Evolutionary conservation across 2,329 filamentous ascomycete genomes (phyloP), one percentile per base, ranked within the genome.

Genomic region (Fusarium floridanum): DNA sequence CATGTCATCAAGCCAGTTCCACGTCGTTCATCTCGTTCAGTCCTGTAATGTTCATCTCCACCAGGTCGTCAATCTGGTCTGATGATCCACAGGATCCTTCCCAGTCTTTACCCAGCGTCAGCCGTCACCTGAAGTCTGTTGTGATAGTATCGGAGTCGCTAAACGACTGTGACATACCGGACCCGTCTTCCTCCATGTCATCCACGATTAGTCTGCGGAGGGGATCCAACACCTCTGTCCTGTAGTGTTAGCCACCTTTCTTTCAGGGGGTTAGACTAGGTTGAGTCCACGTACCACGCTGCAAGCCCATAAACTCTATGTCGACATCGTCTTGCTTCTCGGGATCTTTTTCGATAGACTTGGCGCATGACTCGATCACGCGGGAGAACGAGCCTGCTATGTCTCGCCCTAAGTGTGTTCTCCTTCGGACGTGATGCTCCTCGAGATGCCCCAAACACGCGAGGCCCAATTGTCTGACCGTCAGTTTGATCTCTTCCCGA

Each of bases 121-220:
- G 71, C 71, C 71, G 63, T 78, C 70, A 77, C 67, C 65, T 64
- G 65, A 76, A 72, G 68, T 79, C 74, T 78, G 70, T 67, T 70
- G 65, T 79, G 41, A 72, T 76, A 71, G 76, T 74, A 64, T 77
- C 76, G 66, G 70, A 77, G 68, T 76, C 74, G 71, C 78, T 75
- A 64, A 77, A 68, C 66, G 77, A 76, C 72, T 76, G 75, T 61
- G 77, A 87, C 88, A 83, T 88, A 90, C 89, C 89, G 74, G 89
- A 90, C 75, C 83, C 88, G 64, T 91, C 89, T 62, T 91, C 89
- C 70, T 91, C 89, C 65, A 89, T 78, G 68, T 90, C 87, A 59
- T 91, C 89, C 17, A 90, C 85, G 50, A 88, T 84, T n/a, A 92
- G 81, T 57, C 83, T 84, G 41, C 84, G 85, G 76, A 94, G 85